These are phyloP conservation scores for Bipolaris gigantea DNA, from an alignment of 2,329 filamentous ascomycete species.

Conservation along the genomic window DNA sequence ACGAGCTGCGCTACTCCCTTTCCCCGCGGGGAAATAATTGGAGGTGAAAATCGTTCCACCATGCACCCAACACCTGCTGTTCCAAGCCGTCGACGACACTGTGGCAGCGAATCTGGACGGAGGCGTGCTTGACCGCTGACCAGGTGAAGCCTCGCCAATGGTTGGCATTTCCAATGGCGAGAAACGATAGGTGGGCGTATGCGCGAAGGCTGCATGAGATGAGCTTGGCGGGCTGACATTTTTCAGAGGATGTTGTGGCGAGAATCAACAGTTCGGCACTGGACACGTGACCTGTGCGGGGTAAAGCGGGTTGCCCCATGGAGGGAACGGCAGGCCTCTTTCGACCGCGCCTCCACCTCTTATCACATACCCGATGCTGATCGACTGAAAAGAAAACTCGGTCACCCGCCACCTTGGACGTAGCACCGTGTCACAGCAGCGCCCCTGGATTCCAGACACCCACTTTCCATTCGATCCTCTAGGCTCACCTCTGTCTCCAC, in stretches of 20 bases:
- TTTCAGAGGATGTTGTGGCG: constrained; percentile 1
- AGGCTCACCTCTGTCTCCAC: background rate
- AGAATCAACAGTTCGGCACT: constrained; percentile 10
- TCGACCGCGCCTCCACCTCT: too few species aligned
- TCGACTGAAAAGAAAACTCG: background rate
- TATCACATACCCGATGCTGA: background rate
- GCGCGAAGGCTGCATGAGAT: constrained; percentile 12
- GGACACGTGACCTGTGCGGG: constrained; percentile 16
- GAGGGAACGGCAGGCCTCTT: constrained; percentile 5
- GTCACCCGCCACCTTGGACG: too few species aligned
- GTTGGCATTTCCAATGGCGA: constrained; percentile 12
- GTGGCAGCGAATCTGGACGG: constrained; percentile 23
- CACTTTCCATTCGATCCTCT: background rate
- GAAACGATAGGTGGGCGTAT: constrained; percentile 14
- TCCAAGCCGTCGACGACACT: constrained; percentile 14
- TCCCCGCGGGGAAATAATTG: constrained; percentile 18
- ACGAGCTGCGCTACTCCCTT: constrained; percentile 12
- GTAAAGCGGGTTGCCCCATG: constrained; percentile 11
- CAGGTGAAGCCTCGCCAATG: constrained; percentile 21
- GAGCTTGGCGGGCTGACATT: constrained; percentile 15
- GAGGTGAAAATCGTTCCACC: constrained; percentile 18
- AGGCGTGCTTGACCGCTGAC: constrained; percentile 22
- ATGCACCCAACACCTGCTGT: constrained; percentile 16
- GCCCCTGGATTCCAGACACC: too few species aligned
- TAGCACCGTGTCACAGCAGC: too few species aligned